Evolutionary conservation across 78 protist species (phyloP), one percentile per base, ranked within the genome.

Genomic region (Creolimax fragrantissima): DNA sequence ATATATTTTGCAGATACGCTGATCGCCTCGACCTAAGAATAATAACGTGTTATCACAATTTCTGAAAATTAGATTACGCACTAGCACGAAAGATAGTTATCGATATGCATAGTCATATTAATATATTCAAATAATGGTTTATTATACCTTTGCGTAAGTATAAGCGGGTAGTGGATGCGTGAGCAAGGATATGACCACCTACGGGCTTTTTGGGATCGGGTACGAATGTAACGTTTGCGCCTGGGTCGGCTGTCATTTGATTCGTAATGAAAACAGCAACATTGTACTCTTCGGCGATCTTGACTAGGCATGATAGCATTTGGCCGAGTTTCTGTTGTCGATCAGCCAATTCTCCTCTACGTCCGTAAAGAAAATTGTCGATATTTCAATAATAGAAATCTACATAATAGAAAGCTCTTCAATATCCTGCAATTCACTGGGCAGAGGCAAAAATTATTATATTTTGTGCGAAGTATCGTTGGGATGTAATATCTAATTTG

Each of bases 201-300:
- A 37, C 11, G 35, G 43, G 99, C 91, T 97, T 97, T 89, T 93
- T 95, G 17, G 96, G 95, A 90, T 95, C 95, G 3, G 95, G 58
- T n/a, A 84, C 96, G 42, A 97, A 97, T 92, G 90, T 44, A 39
- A 37, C 24, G 3, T 43, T 89, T 24, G 96, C 98, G 39, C 95
- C 98, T 1, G 95, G 97, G 7, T 96, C 90, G 3, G 99, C 99
- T 3, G 98, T 99, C 35, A 99, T 91, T 94, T 99, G 99, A 92
- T 99, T 99, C 2, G 99, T 98, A 94, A 99, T 95, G 66, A 98
- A 98, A 3, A 98, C 99, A 2, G 99, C 99, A 3, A 98, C 95
- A 42, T 99, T 99, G 91, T 83, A 98, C 90, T 98, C 99, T 88
- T 97, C 99, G 7, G 99, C 99, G 3, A 99, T 74, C 11, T 97